Base-by-base conservation (phyloP, 1,284 basidiomycete genomes). In the Uromyces viciae-fabae region DNA sequence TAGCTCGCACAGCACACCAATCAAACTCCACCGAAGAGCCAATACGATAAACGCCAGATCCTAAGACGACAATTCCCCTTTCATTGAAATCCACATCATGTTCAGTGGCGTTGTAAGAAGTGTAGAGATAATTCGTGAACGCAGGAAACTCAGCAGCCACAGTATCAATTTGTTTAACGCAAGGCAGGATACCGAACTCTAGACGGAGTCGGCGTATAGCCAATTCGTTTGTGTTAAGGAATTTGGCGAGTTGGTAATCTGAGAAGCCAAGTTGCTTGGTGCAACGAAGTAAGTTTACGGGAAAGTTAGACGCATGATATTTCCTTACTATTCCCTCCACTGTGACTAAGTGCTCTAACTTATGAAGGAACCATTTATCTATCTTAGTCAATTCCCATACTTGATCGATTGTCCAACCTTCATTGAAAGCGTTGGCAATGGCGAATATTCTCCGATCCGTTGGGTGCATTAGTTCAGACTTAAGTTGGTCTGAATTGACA, bases 1-100 rank as follows among this genome's bases (percentile, higher is more conserved):
- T 98, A 38, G 95, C 94, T 74, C 95, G 92, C 73, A 99, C 97
- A 25, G 96, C 96, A 87, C 96, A 99, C 97, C 96, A 99, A 86
- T 99, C 96, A 87, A 99, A 99, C 87, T 99, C 97, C 87, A 99
- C 97, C 1, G 95, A 98, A 0, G 95, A 98, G 46, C 97, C 96
- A 84, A 99, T 99, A 81, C 97, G 92, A 88, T 99, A 99, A 22
- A 98, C 96, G 84, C 96, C 96, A 36, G 97, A 98, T 38, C 96
- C 97, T 43, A 98, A 90, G 17, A 98, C 96, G 91, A 99, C 97
- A 82, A 98, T 91, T 84, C 96, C 96, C 82, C 93, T 90, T 85
- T 99, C 97, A 79, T 91, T 87, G 87, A 98, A 98, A 15, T 88
- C 87, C 84, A 99, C 88, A 85, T 98, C 96, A 86, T 98, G 93